Evolutionary conservation across 2,329 filamentous ascomycete genomes (phyloP), one percentile per base, ranked within the genome.

Genomic region (Colletotrichum liriopes): DNA sequence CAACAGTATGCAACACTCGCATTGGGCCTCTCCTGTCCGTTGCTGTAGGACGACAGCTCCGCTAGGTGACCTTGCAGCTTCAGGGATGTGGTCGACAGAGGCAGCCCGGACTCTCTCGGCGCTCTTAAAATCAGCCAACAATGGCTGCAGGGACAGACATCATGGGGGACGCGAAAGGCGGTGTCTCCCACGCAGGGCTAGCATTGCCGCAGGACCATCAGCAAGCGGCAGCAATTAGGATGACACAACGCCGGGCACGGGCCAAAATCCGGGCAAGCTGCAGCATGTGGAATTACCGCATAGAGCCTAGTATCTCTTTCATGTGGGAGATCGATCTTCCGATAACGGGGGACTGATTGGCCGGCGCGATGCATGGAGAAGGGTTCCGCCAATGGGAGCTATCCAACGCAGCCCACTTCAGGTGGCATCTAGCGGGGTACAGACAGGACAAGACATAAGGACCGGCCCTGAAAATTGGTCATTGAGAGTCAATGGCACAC

Each of bases 311-410:
- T 32, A 47, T 23, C 3, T 18, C 3, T 47, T 35, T 29, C n/a
- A 5, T 45, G 35, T 61, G 65, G 54, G 65, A 64, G 54, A 70
- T 72, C 66, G 65, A 70, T 72, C 70, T 72, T 65, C 60, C 66
- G 54, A 72, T 72, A 70, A 60, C 66, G 54, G 70, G 65, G 66
- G 70, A 8, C 29, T 72, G 70, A 70, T 70, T 70, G 70, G 70
- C 66, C 32, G 41, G 39, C 18, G 35, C 45, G 7, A 16, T 5
- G 23, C 32, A n/a, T 61, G 65, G 65, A 45, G 32, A 18, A 4
- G 3, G 1, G 9, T 4, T 20, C 32, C 32, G 20, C 70, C 70
- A 72, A 72, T 72, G 5, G n/a, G 14, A 18, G 5, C 5, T 35
- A 20, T 29, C 26, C 1, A 62, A 43, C 29, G 2, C 54, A 49